Base-by-base conservation (phyloP, 352 stramenopile species). In the Phytophthora fragariaefolia region DNA sequence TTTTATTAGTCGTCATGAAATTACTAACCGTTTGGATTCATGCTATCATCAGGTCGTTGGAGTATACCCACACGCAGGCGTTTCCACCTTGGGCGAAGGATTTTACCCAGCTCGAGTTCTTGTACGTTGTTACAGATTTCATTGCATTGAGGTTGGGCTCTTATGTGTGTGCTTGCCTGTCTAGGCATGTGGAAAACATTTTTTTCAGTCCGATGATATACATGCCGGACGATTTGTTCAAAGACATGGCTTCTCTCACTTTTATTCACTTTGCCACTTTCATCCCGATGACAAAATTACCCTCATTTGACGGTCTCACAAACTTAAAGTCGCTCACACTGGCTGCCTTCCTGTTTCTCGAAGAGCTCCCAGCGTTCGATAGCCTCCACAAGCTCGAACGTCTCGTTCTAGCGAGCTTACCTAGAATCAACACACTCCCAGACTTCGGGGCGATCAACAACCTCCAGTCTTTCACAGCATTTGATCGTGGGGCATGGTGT, bases 1-100 rank as follows among this genome's bases (percentile, higher is more conserved):
- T 24, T 34, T 34, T 40, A 23, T 6, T 26, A 18, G 24, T n/a
- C 20, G 15, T 26, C 13, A 40, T 5, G 23, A 18, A 40, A 28
- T 26, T 50, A 38, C 13, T 43, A 24, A 20, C 43, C 12, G 1
- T 20, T 59, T 22, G n/a, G n/a, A n/a, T n/a, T n/a, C n/a, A n/a
- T n/a, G n/a, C n/a, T n/a, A n/a, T n/a, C n/a, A n/a, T 10, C 24
- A 65, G 43, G 28, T 47, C 56, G 4, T 38, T 63, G 30, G 45
- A 49, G 15, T 76, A 82, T 51, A 71, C 69, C 0, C 58, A 77
- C 38, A 82, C 57, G 0, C n/a, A 40, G 13, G 54, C 42, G 3
- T 17, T 82, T 18, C 67, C 74, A 22, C n/a, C 27, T 1, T 77
- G 74, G 71, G 57, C 34, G 23, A 73, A 49, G n/a, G 42, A 73